phyloP scores from a whole-genome alignment of 2,329 filamentous ascomycete species.

The Periglandula ipomoeae region DNA sequence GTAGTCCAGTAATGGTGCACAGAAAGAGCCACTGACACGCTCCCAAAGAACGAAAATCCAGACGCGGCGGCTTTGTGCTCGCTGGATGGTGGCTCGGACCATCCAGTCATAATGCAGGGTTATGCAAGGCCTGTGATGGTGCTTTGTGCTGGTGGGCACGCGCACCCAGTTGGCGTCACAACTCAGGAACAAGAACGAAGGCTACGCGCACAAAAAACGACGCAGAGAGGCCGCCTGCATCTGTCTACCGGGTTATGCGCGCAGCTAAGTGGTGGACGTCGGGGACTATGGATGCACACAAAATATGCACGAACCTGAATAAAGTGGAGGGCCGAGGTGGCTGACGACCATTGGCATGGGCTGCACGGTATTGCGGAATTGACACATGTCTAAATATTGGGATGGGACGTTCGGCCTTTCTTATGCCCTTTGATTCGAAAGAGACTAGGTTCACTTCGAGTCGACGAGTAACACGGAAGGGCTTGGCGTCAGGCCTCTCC shows the following conservation, averaged over 20 bases:
- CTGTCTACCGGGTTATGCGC: conserved; percentile 5
- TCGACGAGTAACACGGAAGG: not conserved
- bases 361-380: not conserved
- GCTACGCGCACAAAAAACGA: too few species aligned
- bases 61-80: conserved; percentile 14
- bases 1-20: not conserved
- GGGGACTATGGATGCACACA: conserved; percentile 1
- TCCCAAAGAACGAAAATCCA: too few species aligned
- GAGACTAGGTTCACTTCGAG: not conserved
- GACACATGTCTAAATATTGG: not conserved
- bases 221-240: conserved; percentile 11
- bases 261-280: conserved; percentile 5
- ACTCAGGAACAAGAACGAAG: conserved; percentile 2
- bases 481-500: not conserved
- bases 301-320: conserved; percentile 4
- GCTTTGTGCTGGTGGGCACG: conserved; percentile 18
- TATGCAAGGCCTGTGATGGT: conserved; percentile 28
- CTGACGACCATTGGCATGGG: conserved; percentile 4
- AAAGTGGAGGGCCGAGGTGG: conserved; percentile 1
- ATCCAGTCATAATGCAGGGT: conserved; percentile 23
- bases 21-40: too few species aligned
- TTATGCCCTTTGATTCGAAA: not conserved
- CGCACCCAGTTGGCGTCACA: conserved; percentile 5
- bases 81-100: conserved; percentile 12
- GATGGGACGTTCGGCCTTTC: not conserved